Base-by-base conservation (phyloP, 2,329 filamentous ascomycete species). In the Exophiala viscosa region DNA sequence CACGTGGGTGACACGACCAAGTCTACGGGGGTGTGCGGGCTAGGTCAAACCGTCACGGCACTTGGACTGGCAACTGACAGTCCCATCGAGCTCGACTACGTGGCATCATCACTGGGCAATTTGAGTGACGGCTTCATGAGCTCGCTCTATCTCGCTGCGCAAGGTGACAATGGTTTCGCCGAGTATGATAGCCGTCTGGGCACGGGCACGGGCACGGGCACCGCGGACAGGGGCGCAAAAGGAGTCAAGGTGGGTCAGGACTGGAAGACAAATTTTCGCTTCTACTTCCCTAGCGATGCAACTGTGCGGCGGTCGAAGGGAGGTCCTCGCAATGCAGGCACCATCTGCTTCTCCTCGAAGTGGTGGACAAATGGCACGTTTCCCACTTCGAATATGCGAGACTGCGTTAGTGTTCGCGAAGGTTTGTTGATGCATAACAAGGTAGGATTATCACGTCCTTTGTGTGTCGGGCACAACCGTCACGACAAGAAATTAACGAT, bases 351-450 rank as follows among this genome's bases (percentile, higher is more conserved):
- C 54, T 80, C 86, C 55, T 72, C 78, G 7, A 84, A 82, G 56
- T 90, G 85, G 83, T 97, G 86, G 78, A 46, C 57, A 28, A 75
- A 84, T 38, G 57, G 76, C 2, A 80, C 73, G 0, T 97, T 97
- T 63, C 92, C 92, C 3, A 79, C 76, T 38, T 70, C 81, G 36
- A 73, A 88, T 28, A 73, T 97, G 63, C 81, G 85, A 46, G 89
- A 97, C 66, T 90, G 86, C 66, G 74, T 84, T 58, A 95, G 87
- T 58, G 79, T 75, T 18, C 77, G 91, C 33, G 61, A 71, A 2
- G 88, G 89, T 0, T 67, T 96, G 17, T 73, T 99, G 57, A 88
- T 95, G 75, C 93, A 99, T 70, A 95, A 83, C 71, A 99, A 99
- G 73, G 76, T 90, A 60, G 72, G 84, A 49, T 17, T 18, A 15